Evolutionary conservation across 768 basidiomycete species (phyloP), one percentile per base, ranked within the genome.

Genomic region (Lactifluus piperatus): DNA sequence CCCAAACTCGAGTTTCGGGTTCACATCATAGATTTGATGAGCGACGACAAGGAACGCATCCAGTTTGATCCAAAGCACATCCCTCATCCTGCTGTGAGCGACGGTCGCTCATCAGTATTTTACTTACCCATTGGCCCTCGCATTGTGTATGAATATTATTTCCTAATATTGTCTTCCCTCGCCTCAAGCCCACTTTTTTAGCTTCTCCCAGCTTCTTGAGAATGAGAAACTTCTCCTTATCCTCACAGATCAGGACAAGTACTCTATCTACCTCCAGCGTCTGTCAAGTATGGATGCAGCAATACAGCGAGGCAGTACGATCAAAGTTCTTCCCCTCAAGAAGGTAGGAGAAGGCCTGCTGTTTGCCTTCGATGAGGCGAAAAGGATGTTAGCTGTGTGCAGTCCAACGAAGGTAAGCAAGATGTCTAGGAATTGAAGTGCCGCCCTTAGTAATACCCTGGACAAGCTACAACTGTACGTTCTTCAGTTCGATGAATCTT

Each of bases 301-400:
- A 1, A 34, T 62, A 24, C 13, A 6, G 26, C 52, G 37, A 2
- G 29, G 13, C 0, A 52, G 30, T 6, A 1, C 29, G 6, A 54
- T 44, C 26, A 56, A 64, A 52, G 30, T 20, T 0, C 65, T 83
- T n/a, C 70, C 75, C 51, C 73, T 71, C 7, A 72, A 77, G 55
- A 81, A 76, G 63, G 71, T 81, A 9, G 82, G 79, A 0, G 67
- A 72, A 2, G 69, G 76, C 7, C 72, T 74, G 41, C 13, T 78
- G 9, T 52, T 83, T 5, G 72, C 82, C 0, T 82, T 75, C 57
- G 81, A 85, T 44, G 82, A 84, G 62, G 65, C 70, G 9, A 79
- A 76, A 62, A 74, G 77, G 1, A 75, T 77, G 68, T 63, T 84
- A n/a, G 74, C 74, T 0, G 58, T 83, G 0, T 77, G 79, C 56